These are phyloP conservation scores for Coniochaeta sp. DNA, from an alignment of 2,329 filamentous ascomycete species.

Conservation along the genomic window DNA sequence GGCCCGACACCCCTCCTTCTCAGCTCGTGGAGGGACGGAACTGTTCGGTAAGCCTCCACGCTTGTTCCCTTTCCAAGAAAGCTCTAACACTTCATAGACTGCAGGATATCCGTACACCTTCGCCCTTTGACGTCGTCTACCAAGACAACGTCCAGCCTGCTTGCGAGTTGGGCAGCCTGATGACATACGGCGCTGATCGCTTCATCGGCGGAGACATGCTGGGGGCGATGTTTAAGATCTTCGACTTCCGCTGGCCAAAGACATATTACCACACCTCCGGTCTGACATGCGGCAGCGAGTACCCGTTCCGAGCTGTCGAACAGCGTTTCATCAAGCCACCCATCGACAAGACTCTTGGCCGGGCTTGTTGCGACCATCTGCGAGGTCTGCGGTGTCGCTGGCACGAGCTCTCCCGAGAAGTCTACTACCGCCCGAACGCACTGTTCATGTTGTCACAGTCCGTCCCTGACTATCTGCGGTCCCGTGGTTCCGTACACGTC, in stretches of 20 bases:
- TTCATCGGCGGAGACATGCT: conserved; percentile 42
- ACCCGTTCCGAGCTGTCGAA: conserved; percentile 27
- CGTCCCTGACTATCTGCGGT: conserved; percentile 14
- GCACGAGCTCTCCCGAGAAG: conserved; percentile 33
- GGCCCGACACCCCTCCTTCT: conserved; percentile 34
- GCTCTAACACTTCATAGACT: conserved; percentile 23
- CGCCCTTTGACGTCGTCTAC: conserved; percentile 37
- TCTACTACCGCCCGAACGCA: conserved; percentile 41
- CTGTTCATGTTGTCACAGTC: conserved; percentile 34
- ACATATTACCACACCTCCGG: conserved; percentile 40
- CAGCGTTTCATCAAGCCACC: conserved; percentile 18
- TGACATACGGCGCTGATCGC: conserved; percentile 40
- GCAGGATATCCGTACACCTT: conserved; percentile 41
- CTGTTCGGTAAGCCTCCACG: conserved; percentile 25
- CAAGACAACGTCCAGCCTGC: conserved; percentile 44
- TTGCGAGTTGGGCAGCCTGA: conserved; percentile 35
- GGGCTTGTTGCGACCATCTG: conserved; percentile 24
- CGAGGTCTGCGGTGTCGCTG: conserved; percentile 33
- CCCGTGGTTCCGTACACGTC: conserved; percentile 20
- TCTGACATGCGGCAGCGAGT: conserved; percentile 32
- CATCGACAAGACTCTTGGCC: conserved; percentile 1
- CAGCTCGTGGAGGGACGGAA: conserved; percentile 46
- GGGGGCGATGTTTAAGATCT: conserved; percentile 37
- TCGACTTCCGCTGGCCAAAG: conserved; percentile 45
- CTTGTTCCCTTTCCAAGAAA: too few species aligned